Evolutionary conservation across 139 green algal genomes (phyloP).

Genomic region (Tetratostichococcus sp.): DNA sequence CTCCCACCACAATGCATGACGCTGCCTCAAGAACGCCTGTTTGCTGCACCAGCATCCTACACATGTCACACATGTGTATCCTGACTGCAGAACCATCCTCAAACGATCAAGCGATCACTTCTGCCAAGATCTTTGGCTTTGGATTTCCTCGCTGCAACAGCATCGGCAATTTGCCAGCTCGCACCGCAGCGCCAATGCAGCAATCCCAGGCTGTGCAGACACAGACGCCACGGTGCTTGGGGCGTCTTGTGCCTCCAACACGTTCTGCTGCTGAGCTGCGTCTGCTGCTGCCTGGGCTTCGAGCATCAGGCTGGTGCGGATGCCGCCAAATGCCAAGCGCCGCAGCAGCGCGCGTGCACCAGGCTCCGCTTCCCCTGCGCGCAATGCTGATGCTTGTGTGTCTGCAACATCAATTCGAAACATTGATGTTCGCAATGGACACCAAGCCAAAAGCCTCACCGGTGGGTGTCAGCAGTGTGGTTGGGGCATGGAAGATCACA

Average conservation of each 20-base stretch:
- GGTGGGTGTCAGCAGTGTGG: background rate
- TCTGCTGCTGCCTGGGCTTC: background rate
- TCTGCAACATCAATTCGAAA: background rate
- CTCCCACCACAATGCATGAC: background rate
- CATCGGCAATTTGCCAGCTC: no score
- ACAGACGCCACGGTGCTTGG: background rate
- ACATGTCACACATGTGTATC: background rate
- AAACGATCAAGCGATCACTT: background rate
- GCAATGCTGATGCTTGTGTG: background rate
- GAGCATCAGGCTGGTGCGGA: background rate
- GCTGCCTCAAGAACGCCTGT: background rate
- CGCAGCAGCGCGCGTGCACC: background rate
- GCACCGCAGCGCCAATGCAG: background rate
- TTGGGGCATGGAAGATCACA: background rate
- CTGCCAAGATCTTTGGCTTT: no score
- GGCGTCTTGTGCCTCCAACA: background rate
- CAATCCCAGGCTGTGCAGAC: background rate
- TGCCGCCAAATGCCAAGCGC: background rate
- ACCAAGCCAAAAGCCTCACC: background rate
- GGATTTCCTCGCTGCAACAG: no score
- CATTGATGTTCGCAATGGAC: background rate
- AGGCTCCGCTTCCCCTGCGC: background rate
- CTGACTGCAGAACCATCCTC: no score
- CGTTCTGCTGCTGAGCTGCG: background rate
- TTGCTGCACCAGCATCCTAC: background rate